Percentiles rank a stretch among this genome's conserved stretches.
Conservation (phyloP, 768 basidiomycete species). For the Termitomyces sp. region DNA sequence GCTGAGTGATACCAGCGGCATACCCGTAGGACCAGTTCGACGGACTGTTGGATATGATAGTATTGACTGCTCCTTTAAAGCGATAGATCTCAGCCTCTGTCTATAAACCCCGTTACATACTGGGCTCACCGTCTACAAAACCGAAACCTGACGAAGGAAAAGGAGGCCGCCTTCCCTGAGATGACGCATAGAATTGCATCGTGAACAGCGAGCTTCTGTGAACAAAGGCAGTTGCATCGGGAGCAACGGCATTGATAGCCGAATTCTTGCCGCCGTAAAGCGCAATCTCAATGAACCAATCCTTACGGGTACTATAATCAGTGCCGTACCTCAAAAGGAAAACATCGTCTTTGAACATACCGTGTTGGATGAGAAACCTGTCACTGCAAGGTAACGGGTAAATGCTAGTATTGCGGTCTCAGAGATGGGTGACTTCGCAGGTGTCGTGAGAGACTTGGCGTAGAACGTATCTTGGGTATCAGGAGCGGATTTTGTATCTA, state of each 20-base stretch:
- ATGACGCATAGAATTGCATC: constrained; percentile 46
- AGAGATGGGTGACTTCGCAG: constrained; percentile 23
- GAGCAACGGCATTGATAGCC: constrained; percentile 34
- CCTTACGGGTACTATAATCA: constrained; percentile 10
- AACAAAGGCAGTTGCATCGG: constrained; percentile 38
- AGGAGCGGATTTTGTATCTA: constrained; percentile 18
- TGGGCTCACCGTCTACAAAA: constrained; percentile 30
- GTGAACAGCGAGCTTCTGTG: constrained; percentile 39
- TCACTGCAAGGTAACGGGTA: constrained; percentile 27
- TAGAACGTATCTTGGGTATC: constrained; percentile 29
- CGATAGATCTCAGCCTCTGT: background rate
- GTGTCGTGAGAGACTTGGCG: constrained; percentile 28
- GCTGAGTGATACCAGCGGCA: background rate
- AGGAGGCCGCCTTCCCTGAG: constrained; percentile 27
- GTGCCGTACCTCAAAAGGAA: background rate
- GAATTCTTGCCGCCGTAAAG: constrained; percentile 41
- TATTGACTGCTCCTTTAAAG: constrained; percentile 18
- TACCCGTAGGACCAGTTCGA: constrained; percentile 24
- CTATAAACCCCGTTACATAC: background rate
- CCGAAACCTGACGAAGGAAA: constrained; percentile 39
- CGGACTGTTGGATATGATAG: constrained; percentile 21
- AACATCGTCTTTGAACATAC: constrained; percentile 10
- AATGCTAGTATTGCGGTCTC: constrained; percentile 24
- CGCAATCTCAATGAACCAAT: constrained; percentile 35
- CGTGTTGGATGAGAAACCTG: constrained; percentile 26